Conservation (phyloP, 2,329 filamentous ascomycete species). For the Alternaria conjuncta region DNA sequence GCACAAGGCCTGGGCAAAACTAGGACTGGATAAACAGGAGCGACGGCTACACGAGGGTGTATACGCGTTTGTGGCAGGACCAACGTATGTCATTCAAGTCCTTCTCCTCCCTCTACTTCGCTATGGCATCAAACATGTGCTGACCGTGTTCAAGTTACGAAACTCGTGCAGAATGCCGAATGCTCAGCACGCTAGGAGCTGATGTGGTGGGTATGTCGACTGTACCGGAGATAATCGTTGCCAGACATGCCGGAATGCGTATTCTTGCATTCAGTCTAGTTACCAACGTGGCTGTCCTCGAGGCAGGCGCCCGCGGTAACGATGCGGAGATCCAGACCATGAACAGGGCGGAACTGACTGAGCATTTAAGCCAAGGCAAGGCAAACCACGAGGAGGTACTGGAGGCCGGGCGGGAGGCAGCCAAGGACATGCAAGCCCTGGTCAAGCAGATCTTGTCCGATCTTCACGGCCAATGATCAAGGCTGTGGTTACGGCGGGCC, state of each 20-base stretch:
- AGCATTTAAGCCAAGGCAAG: slow-evolving; percentile 63
- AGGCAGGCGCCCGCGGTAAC: slow-evolving; percentile 65
- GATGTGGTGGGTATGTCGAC: slow-evolving; percentile 76
- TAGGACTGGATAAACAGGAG: slow-evolving; percentile 54
- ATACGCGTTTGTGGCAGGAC: slow-evolving; percentile 69
- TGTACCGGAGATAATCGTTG: slow-evolving; percentile 71
- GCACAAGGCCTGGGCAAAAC: slow-evolving; percentile 63
- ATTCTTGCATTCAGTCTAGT: slow-evolving; percentile 71
- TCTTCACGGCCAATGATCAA: slow-evolving; percentile 35
- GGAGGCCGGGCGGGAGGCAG: slow-evolving; percentile 65
- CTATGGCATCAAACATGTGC: not conserved
- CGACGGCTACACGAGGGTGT: slow-evolving; percentile 68
- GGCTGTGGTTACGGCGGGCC: not conserved
- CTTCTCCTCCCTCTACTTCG: slow-evolving; percentile 2
- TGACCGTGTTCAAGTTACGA: slow-evolving; percentile 60
- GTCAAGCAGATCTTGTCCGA: slow-evolving; percentile 55
- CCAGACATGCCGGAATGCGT: slow-evolving; percentile 67
- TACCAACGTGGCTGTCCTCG: slow-evolving; percentile 68
- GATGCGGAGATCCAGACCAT: slow-evolving; percentile 60
- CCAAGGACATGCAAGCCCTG: slow-evolving; percentile 66
- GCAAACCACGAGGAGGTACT: slow-evolving; percentile 71
- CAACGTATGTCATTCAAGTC: slow-evolving; percentile 55
- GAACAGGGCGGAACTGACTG: slow-evolving; percentile 58
- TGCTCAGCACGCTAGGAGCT: slow-evolving; percentile 66
- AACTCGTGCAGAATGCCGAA: slow-evolving; percentile 68